These are phyloP conservation scores for Leccinum cinnamomeum DNA, from an alignment of 1,284 basidiomycete genomes.

Conservation along the genomic window DNA sequence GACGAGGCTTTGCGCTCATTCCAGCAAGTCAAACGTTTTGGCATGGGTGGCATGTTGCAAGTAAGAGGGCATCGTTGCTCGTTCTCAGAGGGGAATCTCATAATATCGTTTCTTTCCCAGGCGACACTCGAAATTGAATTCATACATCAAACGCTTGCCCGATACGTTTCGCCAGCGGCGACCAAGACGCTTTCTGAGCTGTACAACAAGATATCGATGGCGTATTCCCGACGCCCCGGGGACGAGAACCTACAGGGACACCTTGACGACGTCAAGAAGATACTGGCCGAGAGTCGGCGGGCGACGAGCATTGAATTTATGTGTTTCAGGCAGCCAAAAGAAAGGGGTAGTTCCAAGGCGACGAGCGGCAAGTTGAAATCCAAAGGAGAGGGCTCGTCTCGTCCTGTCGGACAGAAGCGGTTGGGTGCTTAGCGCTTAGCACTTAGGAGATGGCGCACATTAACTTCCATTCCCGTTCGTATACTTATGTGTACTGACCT, in stretches of 20 bases:
- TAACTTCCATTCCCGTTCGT: background rate
- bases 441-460: background rate
- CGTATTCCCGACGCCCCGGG: constrained; percentile 78
- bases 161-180: constrained; percentile 82
- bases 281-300: constrained; percentile 81
- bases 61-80: constrained; percentile 48
- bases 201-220: constrained; percentile 93
- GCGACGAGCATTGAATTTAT: constrained; percentile 95
- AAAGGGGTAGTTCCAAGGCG: constrained; percentile 26
- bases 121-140: constrained; percentile 99
- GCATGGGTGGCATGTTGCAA: constrained; percentile 98
- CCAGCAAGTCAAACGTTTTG: constrained; percentile 83
- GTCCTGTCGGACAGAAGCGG: constrained; percentile 27
- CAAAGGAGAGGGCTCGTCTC: constrained; percentile 23
- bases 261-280: constrained; percentile 89
- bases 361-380: constrained; percentile 19
- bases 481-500: background rate
- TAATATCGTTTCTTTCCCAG: constrained; percentile 39
- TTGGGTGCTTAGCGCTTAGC: background rate
- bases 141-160: constrained; percentile 91
- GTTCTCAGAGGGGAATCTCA: background rate
- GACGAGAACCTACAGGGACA: constrained; percentile 86
- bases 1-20: constrained; percentile 83
- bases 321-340: constrained; percentile 78
- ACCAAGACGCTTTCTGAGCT: constrained; percentile 84